phyloP scores from a whole-genome alignment of 441 rosid species.

The Gossypium schwendimanii region DNA sequence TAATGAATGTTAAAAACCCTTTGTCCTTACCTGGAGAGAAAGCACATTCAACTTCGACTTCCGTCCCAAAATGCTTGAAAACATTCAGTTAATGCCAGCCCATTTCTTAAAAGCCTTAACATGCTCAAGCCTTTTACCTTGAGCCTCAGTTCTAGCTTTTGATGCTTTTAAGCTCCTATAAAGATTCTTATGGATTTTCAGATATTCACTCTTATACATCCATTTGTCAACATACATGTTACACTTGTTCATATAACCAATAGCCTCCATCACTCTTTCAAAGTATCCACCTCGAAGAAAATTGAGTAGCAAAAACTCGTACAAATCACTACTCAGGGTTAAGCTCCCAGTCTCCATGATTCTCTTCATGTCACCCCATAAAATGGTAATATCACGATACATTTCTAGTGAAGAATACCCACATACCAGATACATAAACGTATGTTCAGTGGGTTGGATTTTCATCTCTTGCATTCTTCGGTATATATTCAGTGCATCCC shows the following conservation, averaged over 20 bases:
- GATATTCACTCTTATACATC: slow-evolving; percentile 57
- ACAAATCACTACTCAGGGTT: slow-evolving; percentile 49
- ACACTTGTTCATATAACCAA: slow-evolving; percentile 42
- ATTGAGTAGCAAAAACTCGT: slow-evolving; percentile 53
- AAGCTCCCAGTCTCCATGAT: slow-evolving; percentile 30
- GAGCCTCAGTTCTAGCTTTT: slow-evolving; percentile 52
- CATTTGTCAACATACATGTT: slow-evolving; percentile 44
- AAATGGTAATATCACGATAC: slow-evolving; percentile 56
- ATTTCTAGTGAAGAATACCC: slow-evolving; percentile 54
- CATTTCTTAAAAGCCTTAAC: slow-evolving; percentile 55
- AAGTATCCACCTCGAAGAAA: slow-evolving; percentile 82
- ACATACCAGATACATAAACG: slow-evolving; percentile 42
- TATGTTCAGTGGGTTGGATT: slow-evolving; percentile 45
- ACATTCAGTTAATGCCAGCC: slow-evolving; percentile 36
- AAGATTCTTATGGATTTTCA: slow-evolving; percentile 64
- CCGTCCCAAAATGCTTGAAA: neutral
- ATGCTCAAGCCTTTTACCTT: slow-evolving; percentile 51
- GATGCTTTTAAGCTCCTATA: slow-evolving; percentile 48
- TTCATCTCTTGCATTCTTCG: slow-evolving; percentile 46
- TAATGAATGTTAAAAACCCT: neutral
- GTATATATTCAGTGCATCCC: slow-evolving; percentile 51
- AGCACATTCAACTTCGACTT: neutral
- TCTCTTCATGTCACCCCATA: slow-evolving; percentile 85
- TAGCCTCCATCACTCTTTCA: slow-evolving; percentile 77
- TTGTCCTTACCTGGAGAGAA: neutral